Evolutionary conservation across 768 basidiomycete species (phyloP), one percentile per base, ranked within the genome.

Genomic region (Tricholoma sp.): DNA sequence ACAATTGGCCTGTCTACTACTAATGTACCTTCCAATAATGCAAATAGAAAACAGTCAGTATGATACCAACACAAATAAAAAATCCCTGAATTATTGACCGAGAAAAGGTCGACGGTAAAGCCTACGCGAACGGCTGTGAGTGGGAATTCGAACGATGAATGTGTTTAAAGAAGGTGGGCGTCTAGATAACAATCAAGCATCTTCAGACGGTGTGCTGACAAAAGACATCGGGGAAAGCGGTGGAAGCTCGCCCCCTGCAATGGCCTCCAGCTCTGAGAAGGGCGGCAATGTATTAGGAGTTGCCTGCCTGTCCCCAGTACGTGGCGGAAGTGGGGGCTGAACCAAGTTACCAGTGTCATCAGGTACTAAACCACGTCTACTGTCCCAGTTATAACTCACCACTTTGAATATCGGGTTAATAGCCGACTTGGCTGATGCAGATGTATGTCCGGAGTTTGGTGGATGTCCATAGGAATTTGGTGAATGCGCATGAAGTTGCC

Each of bases 341-440:
- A 64, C 58, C 57, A 64, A 59, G 60, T n/a, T n/a, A n/a, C n/a
- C n/a, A n/a, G n/a, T n/a, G 59, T 68, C 59, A 68, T 74, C 67
- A 75, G 71, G 69, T 55, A 65, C 65, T 27, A 72, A 63, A 67
- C 67, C 69, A 68, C 71, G 66, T 63, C 61, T 57, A 74, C 66
- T 63, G 68, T 72, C 72, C 71, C 68, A 73, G 66, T 71, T 66
- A 60, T 74, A 72, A 83, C 91, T 78, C 74, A 92, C 91, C 77
- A 93, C 90, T 82, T 89, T 87, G 79, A 93, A 93, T 69, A 92
- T 91, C 27, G 91, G 89, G 70, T 93, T 91, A 66, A 91, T 89
- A 32, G 78, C 80, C 51, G 85, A 83, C 67, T 85, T 84, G 22
- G 85, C 79, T 47, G 85, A 82, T 67, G 85, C 86, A 35, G 88